These are phyloP conservation scores for Tulasnella sp. DNA, from an alignment of 768 basidiomycete species.

Conservation along the genomic window DNA sequence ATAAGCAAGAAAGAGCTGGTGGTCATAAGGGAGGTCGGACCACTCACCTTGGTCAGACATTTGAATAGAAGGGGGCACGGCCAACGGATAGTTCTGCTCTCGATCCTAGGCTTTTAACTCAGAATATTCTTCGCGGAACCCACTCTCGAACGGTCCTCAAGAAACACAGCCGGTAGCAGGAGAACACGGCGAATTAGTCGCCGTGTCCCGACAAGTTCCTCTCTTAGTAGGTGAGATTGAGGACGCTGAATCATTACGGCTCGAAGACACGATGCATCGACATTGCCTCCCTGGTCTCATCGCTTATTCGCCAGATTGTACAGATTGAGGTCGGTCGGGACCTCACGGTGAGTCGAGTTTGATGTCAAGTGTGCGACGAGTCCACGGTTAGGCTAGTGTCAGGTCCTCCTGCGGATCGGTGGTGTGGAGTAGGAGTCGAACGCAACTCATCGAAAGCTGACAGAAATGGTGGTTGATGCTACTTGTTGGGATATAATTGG, in stretches of 20 bases:
- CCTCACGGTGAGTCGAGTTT: not conserved
- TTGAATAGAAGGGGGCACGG: no score
- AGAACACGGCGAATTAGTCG: not conserved
- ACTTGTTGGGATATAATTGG: no score
- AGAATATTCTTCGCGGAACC: not conserved
- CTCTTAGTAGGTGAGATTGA: not conserved
- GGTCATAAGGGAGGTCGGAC: not conserved
- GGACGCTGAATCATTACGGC: not conserved
- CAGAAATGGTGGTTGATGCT: no score
- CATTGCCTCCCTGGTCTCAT: not conserved
- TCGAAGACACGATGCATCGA: not conserved
- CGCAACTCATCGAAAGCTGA: not conserved
- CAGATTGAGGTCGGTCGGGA: not conserved
- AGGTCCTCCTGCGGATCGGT: not conserved
- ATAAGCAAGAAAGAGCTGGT: not conserved
- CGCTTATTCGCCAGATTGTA: not conserved
- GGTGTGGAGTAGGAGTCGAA: not conserved
- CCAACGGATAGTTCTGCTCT: no score
- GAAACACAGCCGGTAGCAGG: not conserved
- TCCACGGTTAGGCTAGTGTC: not conserved
- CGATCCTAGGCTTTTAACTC: not conserved
- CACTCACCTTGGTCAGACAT: no score
- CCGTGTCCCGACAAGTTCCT: not conserved
- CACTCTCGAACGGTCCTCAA: not conserved
- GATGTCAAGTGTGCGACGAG: not conserved